Percentiles rank a stretch among this genome's conserved stretches.
Conservation (phyloP, 176 grass and related monocot genomes). For the Aegilops speltoides region DNA sequence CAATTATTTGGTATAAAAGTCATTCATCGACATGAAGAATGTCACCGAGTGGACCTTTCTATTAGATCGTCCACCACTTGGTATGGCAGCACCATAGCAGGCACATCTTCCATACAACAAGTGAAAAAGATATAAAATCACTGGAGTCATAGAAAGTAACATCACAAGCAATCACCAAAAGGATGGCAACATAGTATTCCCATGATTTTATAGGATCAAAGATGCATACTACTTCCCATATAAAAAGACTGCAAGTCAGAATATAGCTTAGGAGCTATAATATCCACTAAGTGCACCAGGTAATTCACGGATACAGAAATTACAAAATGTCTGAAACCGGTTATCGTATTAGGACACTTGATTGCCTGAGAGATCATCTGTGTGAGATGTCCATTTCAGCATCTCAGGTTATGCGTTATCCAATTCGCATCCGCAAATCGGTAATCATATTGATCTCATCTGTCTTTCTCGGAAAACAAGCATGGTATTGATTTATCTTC, state of each 20-base stretch:
- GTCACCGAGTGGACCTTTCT: background rate
- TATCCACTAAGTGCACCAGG: background rate
- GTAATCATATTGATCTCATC: background rate
- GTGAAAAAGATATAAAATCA: background rate
- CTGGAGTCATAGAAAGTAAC: background rate
- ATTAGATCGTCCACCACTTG: background rate
- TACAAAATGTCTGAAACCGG: background rate
- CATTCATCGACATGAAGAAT: background rate
- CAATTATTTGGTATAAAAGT: no score
- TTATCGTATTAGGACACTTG: background rate
- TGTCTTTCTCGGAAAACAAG: background rate
- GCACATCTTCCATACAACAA: background rate
- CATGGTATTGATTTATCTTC: background rate
- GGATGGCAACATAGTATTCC: background rate
- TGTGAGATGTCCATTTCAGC: background rate
- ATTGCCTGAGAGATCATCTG: background rate
- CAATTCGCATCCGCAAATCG: background rate
- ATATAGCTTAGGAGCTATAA: background rate
- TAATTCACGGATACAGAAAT: background rate
- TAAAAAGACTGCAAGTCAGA: background rate
- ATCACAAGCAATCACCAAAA: background rate
- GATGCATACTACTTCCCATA: background rate
- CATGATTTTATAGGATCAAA: background rate
- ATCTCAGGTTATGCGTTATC: background rate
- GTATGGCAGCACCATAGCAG: background rate